phyloP scores from a whole-genome alignment of 768 basidiomycete species.

The Hygrophorus pudorinus region DNA sequence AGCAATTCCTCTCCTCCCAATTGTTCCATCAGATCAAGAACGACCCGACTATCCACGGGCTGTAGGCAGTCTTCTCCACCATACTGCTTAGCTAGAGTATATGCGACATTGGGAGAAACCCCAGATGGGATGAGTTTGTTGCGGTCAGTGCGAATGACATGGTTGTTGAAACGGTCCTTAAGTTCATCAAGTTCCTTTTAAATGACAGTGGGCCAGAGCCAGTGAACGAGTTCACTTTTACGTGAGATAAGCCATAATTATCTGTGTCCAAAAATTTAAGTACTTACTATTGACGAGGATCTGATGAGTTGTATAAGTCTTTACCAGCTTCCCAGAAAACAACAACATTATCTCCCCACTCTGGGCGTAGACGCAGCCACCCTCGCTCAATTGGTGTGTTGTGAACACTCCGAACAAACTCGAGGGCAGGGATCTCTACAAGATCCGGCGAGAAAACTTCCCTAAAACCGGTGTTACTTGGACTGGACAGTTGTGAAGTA shows the following conservation, averaged over 20 bases:
- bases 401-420: slow-evolving; percentile 16
- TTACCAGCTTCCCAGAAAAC: slow-evolving; percentile 13
- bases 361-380: slow-evolving; percentile 18
- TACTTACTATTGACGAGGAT: too few species aligned
- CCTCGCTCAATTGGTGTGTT: slow-evolving; percentile 21
- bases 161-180: slow-evolving; percentile 11
- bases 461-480: not conserved
- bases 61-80: too few species aligned
- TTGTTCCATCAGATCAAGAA: too few species aligned
- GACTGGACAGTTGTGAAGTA: slow-evolving; percentile 5
- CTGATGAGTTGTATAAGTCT: slow-evolving; percentile 14
- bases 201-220: slow-evolving; percentile 21
- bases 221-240: slow-evolving; percentile 19
- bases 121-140: slow-evolving; percentile 16
- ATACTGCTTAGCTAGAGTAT: not conserved
- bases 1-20: too few species aligned
- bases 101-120: slow-evolving; percentile 14
- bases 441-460: slow-evolving; percentile 19
- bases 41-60: too few species aligned
- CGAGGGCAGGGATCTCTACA: slow-evolving; percentile 18
- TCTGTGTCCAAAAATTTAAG: too few species aligned
- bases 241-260: not conserved
- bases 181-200: slow-evolving; percentile 16
- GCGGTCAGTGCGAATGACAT: slow-evolving; percentile 9
- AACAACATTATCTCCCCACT: slow-evolving; percentile 21